phyloP scores from a whole-genome alignment of 192 early-diverging fungal genomes.

The Backusella australiensis region DNA sequence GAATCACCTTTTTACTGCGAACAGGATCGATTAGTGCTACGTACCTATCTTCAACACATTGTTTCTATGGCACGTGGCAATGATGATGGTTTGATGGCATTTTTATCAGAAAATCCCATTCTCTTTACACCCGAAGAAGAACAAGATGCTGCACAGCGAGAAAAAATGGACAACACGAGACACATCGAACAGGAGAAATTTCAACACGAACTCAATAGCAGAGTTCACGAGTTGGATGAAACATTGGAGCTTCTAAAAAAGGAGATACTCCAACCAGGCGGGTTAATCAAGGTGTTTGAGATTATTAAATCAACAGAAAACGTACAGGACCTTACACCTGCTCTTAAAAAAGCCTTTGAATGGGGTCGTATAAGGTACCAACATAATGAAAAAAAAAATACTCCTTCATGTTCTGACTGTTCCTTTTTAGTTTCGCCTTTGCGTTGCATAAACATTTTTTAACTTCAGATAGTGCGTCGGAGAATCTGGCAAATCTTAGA shows the following conservation, averaged over 20 bases:
- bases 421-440: slow-evolving; percentile 45
- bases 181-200: slow-evolving; percentile 41
- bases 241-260: slow-evolving; percentile 47
- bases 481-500: slow-evolving; percentile 49
- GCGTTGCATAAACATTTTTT: slow-evolving; percentile 50
- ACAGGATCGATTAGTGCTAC: slow-evolving; percentile 45
- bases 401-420: neutral
- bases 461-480: slow-evolving; percentile 45
- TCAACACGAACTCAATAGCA: slow-evolving; percentile 40
- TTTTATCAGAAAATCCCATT: slow-evolving; percentile 38
- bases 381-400: neutral
- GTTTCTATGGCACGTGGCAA: slow-evolving; percentile 21
- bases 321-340: slow-evolving; percentile 37
- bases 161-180: slow-evolving; percentile 37
- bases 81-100: slow-evolving; percentile 20
- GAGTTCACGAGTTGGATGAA: slow-evolving; percentile 41
- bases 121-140: slow-evolving; percentile 31
- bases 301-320: slow-evolving; percentile 31
- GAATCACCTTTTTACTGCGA: slow-evolving; percentile 34
- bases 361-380: slow-evolving; percentile 51
- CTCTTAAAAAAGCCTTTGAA: slow-evolving; percentile 47
- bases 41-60: slow-evolving; percentile 38
- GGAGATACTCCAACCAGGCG: slow-evolving; percentile 40
- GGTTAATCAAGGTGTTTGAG: slow-evolving; percentile 25
- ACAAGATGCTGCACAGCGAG: slow-evolving; percentile 36